Evolutionary conservation across 164 flowering plant species (phyloP), one percentile per base, ranked within the genome.

Genomic region (Aristolochia contorta): DNA sequence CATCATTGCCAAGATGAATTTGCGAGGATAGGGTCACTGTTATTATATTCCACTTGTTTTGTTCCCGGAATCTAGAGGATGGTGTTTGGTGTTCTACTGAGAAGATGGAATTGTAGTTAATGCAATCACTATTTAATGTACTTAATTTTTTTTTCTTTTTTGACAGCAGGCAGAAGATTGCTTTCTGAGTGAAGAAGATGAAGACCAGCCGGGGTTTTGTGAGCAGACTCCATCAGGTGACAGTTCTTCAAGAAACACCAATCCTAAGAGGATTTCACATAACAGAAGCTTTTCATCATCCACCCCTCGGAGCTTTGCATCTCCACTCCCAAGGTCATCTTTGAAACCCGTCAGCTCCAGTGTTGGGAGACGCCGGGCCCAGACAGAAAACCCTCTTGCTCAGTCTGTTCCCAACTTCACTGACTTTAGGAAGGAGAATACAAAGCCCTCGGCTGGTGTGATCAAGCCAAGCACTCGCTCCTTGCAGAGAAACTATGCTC

Each of bases 401-500:
- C 96, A 87, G 67, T 93, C 99, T 2, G 97, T 93, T 68, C 99
- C 99, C 13, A 86, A 84, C 74, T 88, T 90, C 67, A 84, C 91
- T 67, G 97, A 93, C 68, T 65, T 90, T 24, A 79, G 87, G 64
- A 88, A 93, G 69, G 99, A 93, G 72, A 86, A 88, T 55, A 77
- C 96, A 43, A 93, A 86, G 67, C 92, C 91, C 41, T 84, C 78
- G 50, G 68, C 80, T 64, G 86, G 77, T 60, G 74, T 59, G 27
- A 69, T 78, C 69, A 90, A 84, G 78, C 65, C 75, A 62, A 64
- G 73, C 23, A 46, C 70, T 21, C 85, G 95, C 5, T 62, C 83
- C 48, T 91, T 80, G 70, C 53, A 41, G 22, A 82, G 87, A 72
- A 83, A 58, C 68, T 72, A 70, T 71, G 25, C 71, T 32, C 91